Conservation (phyloP, 2,329 filamentous ascomycete species). For the Trichocomaceae sp. region DNA sequence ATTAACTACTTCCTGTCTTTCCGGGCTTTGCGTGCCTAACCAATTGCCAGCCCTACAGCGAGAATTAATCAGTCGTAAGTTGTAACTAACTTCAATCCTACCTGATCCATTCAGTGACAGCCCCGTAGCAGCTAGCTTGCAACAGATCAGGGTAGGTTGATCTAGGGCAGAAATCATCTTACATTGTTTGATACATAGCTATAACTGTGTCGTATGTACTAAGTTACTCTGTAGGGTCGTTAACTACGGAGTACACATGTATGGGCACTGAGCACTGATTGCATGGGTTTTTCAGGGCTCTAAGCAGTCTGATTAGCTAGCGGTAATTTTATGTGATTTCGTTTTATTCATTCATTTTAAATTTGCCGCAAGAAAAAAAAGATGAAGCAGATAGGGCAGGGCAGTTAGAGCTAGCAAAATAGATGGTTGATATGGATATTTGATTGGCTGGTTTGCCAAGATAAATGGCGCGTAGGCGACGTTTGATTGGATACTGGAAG, state of each 20-base stretch:
- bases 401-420: conserved; percentile 4
- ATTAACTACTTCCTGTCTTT: background rate
- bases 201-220: background rate
- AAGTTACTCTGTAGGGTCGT: background rate
- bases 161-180: background rate
- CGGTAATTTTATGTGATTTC: conserved; percentile 1
- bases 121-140: conserved; percentile 1
- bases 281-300: background rate
- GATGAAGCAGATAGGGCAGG: conserved; percentile 1
- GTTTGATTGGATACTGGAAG: conserved; percentile 6
- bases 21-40: conserved; percentile 8
- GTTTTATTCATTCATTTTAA: background rate
- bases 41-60: conserved; percentile 8
- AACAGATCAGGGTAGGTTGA: background rate
- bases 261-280: background rate
- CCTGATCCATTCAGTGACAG: conserved; percentile 9
- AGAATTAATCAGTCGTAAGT: background rate
- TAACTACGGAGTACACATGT: background rate
- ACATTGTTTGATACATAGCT: background rate
- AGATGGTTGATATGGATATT: background rate
- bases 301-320: conserved; percentile 9
- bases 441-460: conserved; percentile 9
- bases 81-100: conserved; percentile 1
- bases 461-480: conserved; percentile 7
- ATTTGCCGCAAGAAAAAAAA: background rate